Evolutionary conservation across 169 alveolate genomes (phyloP).

Genomic region (Eimeria brunetti): DNA sequence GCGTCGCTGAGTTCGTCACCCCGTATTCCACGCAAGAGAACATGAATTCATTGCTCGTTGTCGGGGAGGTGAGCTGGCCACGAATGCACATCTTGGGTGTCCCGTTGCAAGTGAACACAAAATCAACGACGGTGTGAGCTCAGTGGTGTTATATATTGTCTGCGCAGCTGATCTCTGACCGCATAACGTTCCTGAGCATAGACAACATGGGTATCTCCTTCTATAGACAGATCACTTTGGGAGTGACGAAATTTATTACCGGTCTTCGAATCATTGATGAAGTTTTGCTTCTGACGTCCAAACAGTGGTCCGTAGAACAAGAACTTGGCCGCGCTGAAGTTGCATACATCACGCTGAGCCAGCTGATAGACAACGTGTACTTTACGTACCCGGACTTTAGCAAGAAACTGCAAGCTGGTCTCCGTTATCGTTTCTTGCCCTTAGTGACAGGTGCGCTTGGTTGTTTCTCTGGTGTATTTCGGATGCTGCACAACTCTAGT

Average conservation of each 20-base stretch:
- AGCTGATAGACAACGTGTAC: constrained; percentile 69
- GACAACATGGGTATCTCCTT: constrained; percentile 27
- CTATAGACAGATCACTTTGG: constrained; percentile 62
- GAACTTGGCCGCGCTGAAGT: constrained; percentile 53
- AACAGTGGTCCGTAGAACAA: constrained; percentile 68
- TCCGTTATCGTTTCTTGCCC: constrained; percentile 67
- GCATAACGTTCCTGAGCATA: constrained; percentile 57
- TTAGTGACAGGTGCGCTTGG: constrained; percentile 67
- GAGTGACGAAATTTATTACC: constrained; percentile 53
- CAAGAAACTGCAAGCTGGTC: constrained; percentile 79
- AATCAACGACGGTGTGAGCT: neutral
- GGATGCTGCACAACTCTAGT: neutral
- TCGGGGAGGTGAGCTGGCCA: constrained; percentile 65
- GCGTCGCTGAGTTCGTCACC: constrained; percentile 51
- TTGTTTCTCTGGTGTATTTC: neutral
- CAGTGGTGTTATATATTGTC: neutral
- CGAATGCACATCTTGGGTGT: neutral
- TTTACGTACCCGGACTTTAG: constrained; percentile 79
- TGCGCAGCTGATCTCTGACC: constrained; percentile 75
- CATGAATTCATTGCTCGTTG: constrained; percentile 51
- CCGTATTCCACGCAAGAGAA: constrained; percentile 48
- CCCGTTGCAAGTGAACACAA: neutral
- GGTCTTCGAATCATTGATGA: constrained; percentile 63
- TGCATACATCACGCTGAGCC: constrained; percentile 39
- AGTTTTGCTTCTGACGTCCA: constrained; percentile 52